These are phyloP conservation scores for Penicillium psychrofluorescens DNA, from an alignment of 495 filamentous ascomycete genomes.

Conservation along the genomic window DNA sequence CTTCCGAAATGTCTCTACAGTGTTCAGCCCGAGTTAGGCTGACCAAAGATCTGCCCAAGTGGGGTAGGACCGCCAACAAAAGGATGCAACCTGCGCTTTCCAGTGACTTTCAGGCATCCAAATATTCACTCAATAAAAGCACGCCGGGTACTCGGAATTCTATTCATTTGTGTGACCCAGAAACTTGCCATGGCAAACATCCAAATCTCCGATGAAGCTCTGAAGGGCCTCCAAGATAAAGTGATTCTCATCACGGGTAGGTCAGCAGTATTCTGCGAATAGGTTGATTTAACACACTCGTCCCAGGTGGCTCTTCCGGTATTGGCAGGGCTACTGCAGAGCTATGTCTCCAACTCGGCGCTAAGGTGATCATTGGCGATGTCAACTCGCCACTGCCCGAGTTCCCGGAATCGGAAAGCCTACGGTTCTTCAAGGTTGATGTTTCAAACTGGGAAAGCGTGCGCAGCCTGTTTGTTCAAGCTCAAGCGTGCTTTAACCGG, in stretches of 20 bases:
- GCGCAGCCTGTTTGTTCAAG: slow-evolving; percentile 29
- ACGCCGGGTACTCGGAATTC: neutral
- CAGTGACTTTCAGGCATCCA: neutral
- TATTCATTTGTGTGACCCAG: neutral
- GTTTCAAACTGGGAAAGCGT: slow-evolving; percentile 36
- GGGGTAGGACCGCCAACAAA: no score
- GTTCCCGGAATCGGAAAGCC: slow-evolving; percentile 7
- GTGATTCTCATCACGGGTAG: slow-evolving; percentile 44
- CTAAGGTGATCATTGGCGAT: slow-evolving; percentile 37
- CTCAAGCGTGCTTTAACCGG: slow-evolving; percentile 27
- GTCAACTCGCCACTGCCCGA: slow-evolving; percentile 20
- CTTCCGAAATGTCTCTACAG: no score
- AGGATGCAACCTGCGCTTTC: no score
- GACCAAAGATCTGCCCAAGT: no score
- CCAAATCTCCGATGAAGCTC: slow-evolving; percentile 5
- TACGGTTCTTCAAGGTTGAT: slow-evolving; percentile 28
- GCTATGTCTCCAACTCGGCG: slow-evolving; percentile 37
- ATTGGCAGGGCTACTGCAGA: slow-evolving; percentile 41
- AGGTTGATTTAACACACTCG: neutral
- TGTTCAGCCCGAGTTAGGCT: no score
- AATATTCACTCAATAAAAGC: neutral
- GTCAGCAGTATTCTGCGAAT: neutral
- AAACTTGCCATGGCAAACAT: slow-evolving; percentile 4
- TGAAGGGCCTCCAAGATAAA: slow-evolving; percentile 28
- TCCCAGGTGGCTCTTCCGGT: slow-evolving; percentile 40